Base-by-base conservation (phyloP, 2,329 filamentous ascomycete species). In the Talaromyces sp. region DNA sequence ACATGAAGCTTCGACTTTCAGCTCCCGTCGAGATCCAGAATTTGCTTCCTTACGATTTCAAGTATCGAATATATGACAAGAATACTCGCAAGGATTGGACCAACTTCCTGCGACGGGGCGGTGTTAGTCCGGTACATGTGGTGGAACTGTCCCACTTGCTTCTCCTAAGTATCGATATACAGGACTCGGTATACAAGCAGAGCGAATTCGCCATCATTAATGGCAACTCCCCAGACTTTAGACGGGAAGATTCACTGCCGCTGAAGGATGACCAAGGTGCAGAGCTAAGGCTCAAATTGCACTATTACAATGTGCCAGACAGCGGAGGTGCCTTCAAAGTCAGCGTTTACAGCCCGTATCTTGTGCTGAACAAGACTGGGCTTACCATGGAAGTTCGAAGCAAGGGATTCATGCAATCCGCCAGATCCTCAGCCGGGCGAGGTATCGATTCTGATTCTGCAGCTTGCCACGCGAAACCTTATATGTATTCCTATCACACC, bases 191-290 rank as follows among this genome's bases (percentile, higher is more conserved):
- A 0, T 97, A 95, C 80, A 95, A 91, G 69, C 83, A 91, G 17
- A 97, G 94, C 75, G 94, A 99, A 62, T 99, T 97, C 75, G 88
- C 92, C 22, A 96, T 99, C 67, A 93, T 99, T 78, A 99, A 99
- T 69, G 87, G 92, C 2, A 92, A 89, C 56, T 85, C 85, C 59
- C 86, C 90, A 53, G 93, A 97, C 67, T 97, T 96, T 78, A 84
- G 86, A 54, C 88, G 89, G 65, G 94, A 99, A 72, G 84, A 86
- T 61, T 84, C 81, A 1, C 73, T 99, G 4, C 80, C 88, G 11
- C 87, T 95, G 67, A 96, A 93, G 69, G 94, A 99, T 68, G 86
- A 89, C 9, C 86, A 90, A 62, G 89, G 89, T 28, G 81, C 95
- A 39, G 81, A 89, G 3, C 75, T 99, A 58, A 86, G 89, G 61